Conservation (phyloP, 179 eudicot species). For the Amaranthus tricolor region DNA sequence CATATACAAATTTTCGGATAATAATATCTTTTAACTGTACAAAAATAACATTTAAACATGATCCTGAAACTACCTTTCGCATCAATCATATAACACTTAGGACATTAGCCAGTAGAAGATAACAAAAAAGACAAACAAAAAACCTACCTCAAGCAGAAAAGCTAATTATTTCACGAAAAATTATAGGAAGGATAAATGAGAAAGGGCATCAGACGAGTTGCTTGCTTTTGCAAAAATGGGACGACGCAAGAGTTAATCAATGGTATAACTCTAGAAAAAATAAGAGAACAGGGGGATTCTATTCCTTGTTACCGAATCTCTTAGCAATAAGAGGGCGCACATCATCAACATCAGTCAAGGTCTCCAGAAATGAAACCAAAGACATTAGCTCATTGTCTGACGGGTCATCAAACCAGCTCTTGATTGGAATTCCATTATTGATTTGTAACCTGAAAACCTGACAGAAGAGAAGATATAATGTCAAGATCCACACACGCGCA, state of each 20-base stretch:
- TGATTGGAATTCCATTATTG: constrained; percentile 97
- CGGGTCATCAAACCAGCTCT: constrained; percentile 99
- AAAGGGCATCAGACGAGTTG: constrained; percentile 34
- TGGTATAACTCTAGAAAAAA: constrained; percentile 40
- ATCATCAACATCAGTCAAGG: constrained; percentile 78
- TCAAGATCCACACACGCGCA: constrained; percentile 18
- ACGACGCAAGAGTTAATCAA: constrained; percentile 31
- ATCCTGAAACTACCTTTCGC: constrained; percentile 40
- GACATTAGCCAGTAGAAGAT: constrained; percentile 34
- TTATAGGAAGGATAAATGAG: constrained; percentile 33
- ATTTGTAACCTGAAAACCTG: constrained; percentile 96
- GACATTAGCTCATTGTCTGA: constrained; percentile 78
- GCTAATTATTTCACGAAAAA: constrained; percentile 33
- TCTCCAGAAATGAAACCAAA: constrained; percentile 89
- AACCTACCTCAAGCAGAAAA: constrained; percentile 38
- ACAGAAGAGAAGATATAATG: constrained; percentile 26
- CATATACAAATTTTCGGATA: constrained; percentile 34
- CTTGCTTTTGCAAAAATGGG: constrained; percentile 40
- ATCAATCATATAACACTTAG: constrained; percentile 24
- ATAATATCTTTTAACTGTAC: constrained; percentile 42
- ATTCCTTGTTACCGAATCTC: constrained; percentile 97
- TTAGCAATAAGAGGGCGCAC: constrained; percentile 92
- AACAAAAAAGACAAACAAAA: constrained; percentile 30
- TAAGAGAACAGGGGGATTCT: constrained; percentile 58
- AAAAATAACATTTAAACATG: constrained; percentile 30